phyloP scores from a whole-genome alignment of 371 early-diverging fungal species.

The Mortierella sp. region DNA sequence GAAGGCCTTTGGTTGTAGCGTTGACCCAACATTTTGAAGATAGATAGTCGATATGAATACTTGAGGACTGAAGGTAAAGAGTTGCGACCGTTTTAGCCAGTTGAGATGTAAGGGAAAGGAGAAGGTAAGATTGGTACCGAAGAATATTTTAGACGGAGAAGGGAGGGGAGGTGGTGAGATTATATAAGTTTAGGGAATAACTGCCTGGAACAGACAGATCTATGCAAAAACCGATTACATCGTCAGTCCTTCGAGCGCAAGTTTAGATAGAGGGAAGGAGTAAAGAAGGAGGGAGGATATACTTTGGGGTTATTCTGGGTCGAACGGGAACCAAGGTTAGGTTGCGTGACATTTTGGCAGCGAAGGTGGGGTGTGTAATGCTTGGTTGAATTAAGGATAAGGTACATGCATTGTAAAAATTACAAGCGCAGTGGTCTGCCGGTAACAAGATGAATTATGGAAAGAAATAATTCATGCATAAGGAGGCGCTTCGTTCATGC shows the following conservation, averaged over 20 bases:
- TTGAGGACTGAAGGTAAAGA: conserved; percentile 1
- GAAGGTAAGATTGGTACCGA: neutral
- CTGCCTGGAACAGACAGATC: neutral
- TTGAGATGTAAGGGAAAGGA: neutral
- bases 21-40: conserved; percentile 23
- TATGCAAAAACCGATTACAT: neutral
- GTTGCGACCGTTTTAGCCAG: neutral
- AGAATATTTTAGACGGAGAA: neutral
- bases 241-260: neutral
- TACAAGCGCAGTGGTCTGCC: neutral
- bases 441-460: neutral
- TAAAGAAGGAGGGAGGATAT: neutral
- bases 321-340: neutral
- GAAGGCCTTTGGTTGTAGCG: conserved; percentile 17
- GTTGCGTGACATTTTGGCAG: neutral
- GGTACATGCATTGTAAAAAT: neutral
- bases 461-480: neutral
- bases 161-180: neutral
- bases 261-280: neutral
- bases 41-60: neutral
- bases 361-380: neutral
- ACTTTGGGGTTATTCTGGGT: neutral
- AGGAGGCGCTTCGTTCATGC: neutral
- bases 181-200: neutral
- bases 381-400: conserved; percentile 4